phyloP scores from a whole-genome alignment of 352 stramenopile genomes.

The Phytophthora brassicae region DNA sequence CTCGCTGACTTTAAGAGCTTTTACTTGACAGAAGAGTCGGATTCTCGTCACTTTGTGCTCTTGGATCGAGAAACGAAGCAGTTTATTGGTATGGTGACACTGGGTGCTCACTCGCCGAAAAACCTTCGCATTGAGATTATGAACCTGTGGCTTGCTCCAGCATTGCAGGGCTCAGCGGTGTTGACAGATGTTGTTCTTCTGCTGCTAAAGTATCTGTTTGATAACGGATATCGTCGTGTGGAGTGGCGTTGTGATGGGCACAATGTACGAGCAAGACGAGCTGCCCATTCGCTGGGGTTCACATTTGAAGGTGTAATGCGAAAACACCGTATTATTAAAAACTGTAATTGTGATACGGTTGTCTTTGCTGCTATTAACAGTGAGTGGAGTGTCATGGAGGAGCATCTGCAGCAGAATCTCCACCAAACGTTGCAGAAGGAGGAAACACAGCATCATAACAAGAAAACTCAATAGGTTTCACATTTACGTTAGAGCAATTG shows the following conservation, averaged over 20 bases:
- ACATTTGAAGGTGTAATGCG: conserved; percentile 87
- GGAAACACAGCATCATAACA: conserved; percentile 15
- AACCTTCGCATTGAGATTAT: conserved; percentile 81
- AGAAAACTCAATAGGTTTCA: conserved; percentile 48
- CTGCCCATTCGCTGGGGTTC: conserved; percentile 81
- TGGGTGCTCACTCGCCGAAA: conserved; percentile 72
- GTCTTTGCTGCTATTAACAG: conserved; percentile 88
- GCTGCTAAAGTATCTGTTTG: conserved; percentile 77
- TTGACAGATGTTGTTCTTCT: conserved; percentile 68
- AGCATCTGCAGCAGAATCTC: conserved; percentile 60
- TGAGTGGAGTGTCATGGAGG: conserved; percentile 74
- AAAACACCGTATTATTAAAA: conserved; percentile 86
- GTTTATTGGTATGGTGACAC: conserved; percentile 77
- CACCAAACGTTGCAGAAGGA: conserved; percentile 25
- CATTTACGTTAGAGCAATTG: no score
- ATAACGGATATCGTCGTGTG: conserved; percentile 76
- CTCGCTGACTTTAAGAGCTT: conserved; percentile 40
- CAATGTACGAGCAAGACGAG: conserved; percentile 81
- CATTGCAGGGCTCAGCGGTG: conserved; percentile 62
- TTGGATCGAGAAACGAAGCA: conserved; percentile 48
- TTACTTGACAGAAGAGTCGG: conserved; percentile 34
- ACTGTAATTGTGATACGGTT: conserved; percentile 84
- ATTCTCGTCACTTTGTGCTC: conserved; percentile 66
- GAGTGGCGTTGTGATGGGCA: conserved; percentile 88
- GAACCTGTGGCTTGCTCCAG: conserved; percentile 77